Percentiles rank a stretch among this genome's conserved stretches.
phyloP scores from a whole-genome alignment of 331 rosid species.

The Quercus lobata region DNA sequence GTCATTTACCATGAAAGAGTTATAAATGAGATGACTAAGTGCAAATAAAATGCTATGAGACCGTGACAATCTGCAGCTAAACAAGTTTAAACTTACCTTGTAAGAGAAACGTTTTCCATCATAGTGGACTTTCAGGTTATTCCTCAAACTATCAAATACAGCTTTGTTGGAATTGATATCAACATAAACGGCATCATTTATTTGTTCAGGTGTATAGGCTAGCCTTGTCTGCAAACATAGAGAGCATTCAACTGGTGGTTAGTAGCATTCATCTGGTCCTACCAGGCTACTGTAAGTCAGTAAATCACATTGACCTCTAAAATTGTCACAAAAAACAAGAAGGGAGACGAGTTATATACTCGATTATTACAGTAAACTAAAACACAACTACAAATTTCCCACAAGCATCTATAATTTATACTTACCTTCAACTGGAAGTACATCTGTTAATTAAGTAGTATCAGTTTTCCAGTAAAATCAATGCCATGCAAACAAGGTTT shows the following conservation, averaged over 20 bases:
- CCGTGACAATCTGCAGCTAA: background rate
- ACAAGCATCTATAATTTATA: background rate
- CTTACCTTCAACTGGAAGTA: background rate
- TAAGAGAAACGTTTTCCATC: slow-evolving; percentile 86
- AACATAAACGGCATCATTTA: slow-evolving; percentile 76
- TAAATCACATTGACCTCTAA: background rate
- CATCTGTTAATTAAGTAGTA: background rate
- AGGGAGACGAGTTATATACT: background rate
- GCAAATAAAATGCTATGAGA: slow-evolving; percentile 12
- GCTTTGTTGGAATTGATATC: slow-evolving; percentile 78
- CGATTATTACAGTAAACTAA: background rate
- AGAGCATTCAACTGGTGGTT: slow-evolving; percentile 3
- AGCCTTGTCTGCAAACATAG: slow-evolving; percentile 66
- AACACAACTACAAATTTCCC: background rate
- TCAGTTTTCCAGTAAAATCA: background rate
- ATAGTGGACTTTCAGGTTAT: slow-evolving; percentile 79
- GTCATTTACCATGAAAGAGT: slow-evolving; percentile 23
- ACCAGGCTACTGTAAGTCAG: background rate
- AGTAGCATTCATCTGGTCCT: slow-evolving; percentile 5
- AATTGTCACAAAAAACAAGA: background rate
- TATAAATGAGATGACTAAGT: background rate
- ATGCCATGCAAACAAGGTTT: background rate
- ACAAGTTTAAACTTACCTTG: slow-evolving; percentile 49
- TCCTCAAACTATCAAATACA: slow-evolving; percentile 82
- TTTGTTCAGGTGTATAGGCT: slow-evolving; percentile 76